Base-by-base conservation (phyloP, 2,329 filamentous ascomycete species). In the Aurifilum marmelostoma region DNA sequence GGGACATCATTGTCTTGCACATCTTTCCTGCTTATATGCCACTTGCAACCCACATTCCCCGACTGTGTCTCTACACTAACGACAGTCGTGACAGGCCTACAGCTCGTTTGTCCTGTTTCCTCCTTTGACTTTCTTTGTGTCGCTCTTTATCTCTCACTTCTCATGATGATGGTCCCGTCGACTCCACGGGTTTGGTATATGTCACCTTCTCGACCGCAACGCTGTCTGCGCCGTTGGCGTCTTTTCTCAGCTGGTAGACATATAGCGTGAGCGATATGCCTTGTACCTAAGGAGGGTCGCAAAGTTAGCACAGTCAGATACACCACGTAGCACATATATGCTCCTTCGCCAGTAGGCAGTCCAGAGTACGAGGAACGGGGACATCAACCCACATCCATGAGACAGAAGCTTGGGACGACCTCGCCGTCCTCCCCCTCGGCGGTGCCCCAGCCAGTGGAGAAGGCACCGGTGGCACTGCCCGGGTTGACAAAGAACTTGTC, bases 191-290 rank as follows among this genome's bases (percentile, higher is more conserved):
- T 83, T 94, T 94, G 75, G 92, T 92, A 79, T 92, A 95, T 64
- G 92, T 94, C 71, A 95, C 91, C 83, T 95, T 95, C 79, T 95
- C 92, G 56, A 95, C 92, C 21, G 90, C 91, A 60, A 95, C 92
- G 70, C 90, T 93, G 79, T 94, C 92, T 47, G 87, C 87, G 21
- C 92, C 92, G 73, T 92, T 90, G 68, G 87, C 89, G 75, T 93
- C 91, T 77, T 91, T 93, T 78, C 90, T 88, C 76, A 94, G 80
- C 79, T 94, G 92, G 78, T 98, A 98, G 66, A 98, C 95, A 79
- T 98, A 98, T 63, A 98, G 85, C 70, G 97, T 97, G 73, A 98
- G 87, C 21, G 97, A 97, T 78, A 97, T 97, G 41, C 95, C 95
- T 87, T 98, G 95, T 47, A 97, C 93, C 93, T 97, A 74, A 74